These are phyloP conservation scores for Acacia concinna DNA, from an alignment of 331 rosid species.

Conservation along the genomic window DNA sequence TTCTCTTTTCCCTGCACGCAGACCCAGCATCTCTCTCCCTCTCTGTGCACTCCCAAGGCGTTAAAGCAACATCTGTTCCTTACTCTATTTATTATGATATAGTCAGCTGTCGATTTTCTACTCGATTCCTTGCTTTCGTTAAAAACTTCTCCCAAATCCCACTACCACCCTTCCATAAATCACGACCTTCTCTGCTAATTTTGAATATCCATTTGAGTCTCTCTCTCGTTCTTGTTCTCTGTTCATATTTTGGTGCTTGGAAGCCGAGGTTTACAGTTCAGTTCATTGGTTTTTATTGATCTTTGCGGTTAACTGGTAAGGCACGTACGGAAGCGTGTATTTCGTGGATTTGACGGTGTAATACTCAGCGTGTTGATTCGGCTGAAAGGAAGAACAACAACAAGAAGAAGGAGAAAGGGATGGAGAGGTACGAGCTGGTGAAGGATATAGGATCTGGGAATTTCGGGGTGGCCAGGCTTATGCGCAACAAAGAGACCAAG, in stretches of 20 bases:
- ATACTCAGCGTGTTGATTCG: neutral
- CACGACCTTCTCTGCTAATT: neutral
- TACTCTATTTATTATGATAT: neutral
- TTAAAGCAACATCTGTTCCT: neutral
- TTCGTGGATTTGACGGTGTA: neutral
- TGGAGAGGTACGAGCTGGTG: conserved; percentile 67
- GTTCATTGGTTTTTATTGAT: neutral
- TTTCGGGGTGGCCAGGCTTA: conserved; percentile 65
- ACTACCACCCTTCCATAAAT: neutral
- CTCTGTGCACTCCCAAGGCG: neutral
- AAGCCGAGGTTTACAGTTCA: neutral
- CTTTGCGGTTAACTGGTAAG: neutral
- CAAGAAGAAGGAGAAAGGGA: conserved; percentile 15
- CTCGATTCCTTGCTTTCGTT: conserved; percentile 34
- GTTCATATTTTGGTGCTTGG: neutral
- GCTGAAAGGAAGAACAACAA: neutral
- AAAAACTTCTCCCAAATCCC: conserved; percentile 17
- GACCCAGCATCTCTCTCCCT: neutral
- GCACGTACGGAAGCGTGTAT: neutral
- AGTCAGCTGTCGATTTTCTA: neutral
- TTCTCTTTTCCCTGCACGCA: neutral
- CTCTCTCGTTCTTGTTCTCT: neutral
- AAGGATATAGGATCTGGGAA: conserved; percentile 72
- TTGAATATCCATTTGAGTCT: neutral
- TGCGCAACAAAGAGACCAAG: conserved; percentile 62